phyloP scores from a whole-genome alignment of 2,329 filamentous ascomycete genomes.

The Capronia americana region DNA sequence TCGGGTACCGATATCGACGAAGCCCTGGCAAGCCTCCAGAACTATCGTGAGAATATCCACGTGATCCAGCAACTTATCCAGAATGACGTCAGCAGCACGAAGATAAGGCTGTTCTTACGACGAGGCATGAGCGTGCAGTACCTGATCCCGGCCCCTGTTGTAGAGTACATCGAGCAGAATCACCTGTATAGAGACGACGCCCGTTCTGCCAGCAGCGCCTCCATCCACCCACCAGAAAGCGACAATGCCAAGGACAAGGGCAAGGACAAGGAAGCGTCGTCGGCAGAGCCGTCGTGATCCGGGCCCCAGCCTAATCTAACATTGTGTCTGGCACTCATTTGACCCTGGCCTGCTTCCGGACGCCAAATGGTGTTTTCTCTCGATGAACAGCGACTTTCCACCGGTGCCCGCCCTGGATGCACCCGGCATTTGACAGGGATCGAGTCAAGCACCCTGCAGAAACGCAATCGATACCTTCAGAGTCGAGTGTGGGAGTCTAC shows the following conservation, averaged over 20 bases:
- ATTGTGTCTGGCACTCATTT: not conserved
- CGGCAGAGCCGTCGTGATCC: constrained; percentile 2
- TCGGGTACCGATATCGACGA: constrained; percentile 88
- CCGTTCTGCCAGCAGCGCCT: constrained; percentile 36
- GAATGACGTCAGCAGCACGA: constrained; percentile 80
- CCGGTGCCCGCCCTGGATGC: not conserved
- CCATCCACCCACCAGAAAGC: constrained; percentile 29
- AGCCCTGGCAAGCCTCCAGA: constrained; percentile 78
- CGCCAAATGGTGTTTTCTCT: not conserved
- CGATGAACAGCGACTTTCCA: not conserved
- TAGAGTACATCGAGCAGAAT: constrained; percentile 74
- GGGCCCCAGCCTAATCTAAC: not conserved
- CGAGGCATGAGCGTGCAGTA: constrained; percentile 84
- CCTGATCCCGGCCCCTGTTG: constrained; percentile 74
- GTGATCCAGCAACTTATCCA: constrained; percentile 88
- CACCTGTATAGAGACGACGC: constrained; percentile 66
- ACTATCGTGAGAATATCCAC: constrained; percentile 84
- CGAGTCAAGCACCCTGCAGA: not conserved
- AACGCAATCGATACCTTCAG: not conserved
- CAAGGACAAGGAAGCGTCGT: constrained; percentile 33
- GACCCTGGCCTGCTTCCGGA: not conserved
- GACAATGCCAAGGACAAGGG: constrained; percentile 38
- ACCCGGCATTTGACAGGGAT: not conserved
- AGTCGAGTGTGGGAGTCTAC: not conserved
- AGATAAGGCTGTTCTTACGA: constrained; percentile 81